phyloP scores from a whole-genome alignment of 257 asterid species.

The Asclepias syriaca region DNA sequence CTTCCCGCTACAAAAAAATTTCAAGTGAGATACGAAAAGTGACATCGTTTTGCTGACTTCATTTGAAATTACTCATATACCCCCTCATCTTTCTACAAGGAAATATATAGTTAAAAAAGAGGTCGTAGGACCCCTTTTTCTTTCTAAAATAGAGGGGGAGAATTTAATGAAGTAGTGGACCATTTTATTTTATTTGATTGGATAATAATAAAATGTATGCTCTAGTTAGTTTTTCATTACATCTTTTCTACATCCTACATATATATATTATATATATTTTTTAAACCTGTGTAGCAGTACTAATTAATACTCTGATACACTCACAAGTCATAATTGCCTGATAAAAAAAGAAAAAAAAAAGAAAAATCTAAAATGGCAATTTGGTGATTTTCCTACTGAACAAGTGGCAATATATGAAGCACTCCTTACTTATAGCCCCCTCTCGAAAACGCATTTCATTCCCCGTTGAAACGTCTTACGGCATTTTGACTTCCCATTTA shows the following conservation, averaged over 20 bases:
- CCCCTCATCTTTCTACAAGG: conserved; percentile 4
- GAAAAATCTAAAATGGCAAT: conserved; percentile 30
- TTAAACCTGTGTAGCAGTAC: background rate
- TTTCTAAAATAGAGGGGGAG: too few species aligned
- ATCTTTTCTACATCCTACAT: too few species aligned
- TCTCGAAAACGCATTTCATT: conserved; percentile 25
- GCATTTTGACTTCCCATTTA: background rate
- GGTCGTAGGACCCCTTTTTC: conserved; percentile 6
- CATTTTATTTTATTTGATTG: conserved; percentile 5
- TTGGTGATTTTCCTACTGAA: conserved; percentile 19
- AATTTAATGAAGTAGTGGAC: conserved; percentile 23
- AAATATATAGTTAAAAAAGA: conserved; percentile 14
- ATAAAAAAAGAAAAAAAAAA: too few species aligned
- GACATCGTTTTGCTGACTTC: conserved; percentile 13
- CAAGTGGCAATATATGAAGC: conserved; percentile 23
- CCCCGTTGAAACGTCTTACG: conserved; percentile 18
- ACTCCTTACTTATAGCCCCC: conserved; percentile 43
- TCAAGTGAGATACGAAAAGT: conserved; percentile 26
- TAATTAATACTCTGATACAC: background rate
- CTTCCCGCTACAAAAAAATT: conserved; percentile 40
- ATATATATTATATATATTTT: too few species aligned
- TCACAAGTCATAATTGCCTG: background rate
- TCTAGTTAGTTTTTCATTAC: too few species aligned
- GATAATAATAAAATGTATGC: background rate
- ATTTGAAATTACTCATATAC: background rate